Percentiles rank a stretch among this genome's conserved stretches.
These are phyloP conservation scores for Euphorbia pulcherrima DNA, from an alignment of 345 rosid genomes.

Conservation along the genomic window DNA sequence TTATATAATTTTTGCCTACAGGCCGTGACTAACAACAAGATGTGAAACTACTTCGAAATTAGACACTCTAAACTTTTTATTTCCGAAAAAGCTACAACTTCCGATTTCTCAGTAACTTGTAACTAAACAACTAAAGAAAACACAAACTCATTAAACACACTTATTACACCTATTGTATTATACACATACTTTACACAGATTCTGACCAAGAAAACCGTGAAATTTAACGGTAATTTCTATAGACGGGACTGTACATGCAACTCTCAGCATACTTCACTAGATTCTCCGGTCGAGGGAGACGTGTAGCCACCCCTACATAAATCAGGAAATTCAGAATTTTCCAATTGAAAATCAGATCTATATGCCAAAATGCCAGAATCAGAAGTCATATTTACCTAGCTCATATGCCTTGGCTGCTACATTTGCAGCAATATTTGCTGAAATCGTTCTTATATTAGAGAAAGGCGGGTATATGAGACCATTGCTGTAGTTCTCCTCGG, in stretches of 20 bases:
- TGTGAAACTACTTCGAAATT: neutral
- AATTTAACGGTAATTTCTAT: constrained; percentile 65
- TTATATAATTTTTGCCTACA: too few species aligned
- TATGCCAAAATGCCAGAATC: neutral
- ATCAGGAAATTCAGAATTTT: neutral
- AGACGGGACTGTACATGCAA: constrained; percentile 91
- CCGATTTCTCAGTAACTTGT: neutral
- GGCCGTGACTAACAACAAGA: too few species aligned
- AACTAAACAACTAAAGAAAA: neutral
- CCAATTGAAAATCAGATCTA: neutral
- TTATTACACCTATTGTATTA: neutral
- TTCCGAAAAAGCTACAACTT: neutral
- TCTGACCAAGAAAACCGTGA: neutral
- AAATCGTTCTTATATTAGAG: constrained; percentile 75
- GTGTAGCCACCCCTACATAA: constrained; percentile 74
- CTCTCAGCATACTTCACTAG: constrained; percentile 78
- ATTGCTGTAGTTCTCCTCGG: constrained; percentile 55
- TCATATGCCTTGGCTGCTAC: constrained; percentile 92
- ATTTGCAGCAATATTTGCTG: constrained; percentile 80
- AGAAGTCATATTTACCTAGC: constrained; percentile 51
- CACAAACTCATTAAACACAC: neutral
- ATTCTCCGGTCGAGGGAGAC: constrained; percentile 76
- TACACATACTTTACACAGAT: neutral
- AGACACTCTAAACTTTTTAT: neutral
- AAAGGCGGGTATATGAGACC: constrained; percentile 91